Conservation (phyloP, 2,329 filamentous ascomycete genomes). For the Aspergillus fischeri region DNA sequence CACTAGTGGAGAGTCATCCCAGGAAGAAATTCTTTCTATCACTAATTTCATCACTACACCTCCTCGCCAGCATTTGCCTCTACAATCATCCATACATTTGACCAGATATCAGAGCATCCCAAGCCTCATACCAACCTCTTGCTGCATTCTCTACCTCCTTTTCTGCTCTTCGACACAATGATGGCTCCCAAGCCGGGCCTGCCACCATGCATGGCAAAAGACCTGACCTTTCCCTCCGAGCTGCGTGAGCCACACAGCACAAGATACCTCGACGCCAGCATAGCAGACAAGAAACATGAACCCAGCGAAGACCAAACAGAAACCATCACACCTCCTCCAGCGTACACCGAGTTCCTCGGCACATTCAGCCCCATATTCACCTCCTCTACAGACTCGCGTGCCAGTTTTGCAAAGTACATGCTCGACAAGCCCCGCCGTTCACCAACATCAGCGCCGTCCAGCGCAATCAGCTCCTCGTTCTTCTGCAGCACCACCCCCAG, state of each 20-base stretch:
- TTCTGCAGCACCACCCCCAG: slow-evolving; percentile 37
- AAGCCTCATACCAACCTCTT: no score
- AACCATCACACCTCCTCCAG: slow-evolving; percentile 81
- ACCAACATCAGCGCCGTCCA: slow-evolving; percentile 35
- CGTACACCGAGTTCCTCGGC: slow-evolving; percentile 90
- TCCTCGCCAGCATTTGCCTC: no score
- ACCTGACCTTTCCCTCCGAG: no score
- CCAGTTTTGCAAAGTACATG: slow-evolving; percentile 46
- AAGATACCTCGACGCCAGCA: slow-evolving; percentile 59
- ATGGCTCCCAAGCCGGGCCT: no score
- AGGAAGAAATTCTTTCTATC: no score
- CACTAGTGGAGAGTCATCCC: no score
- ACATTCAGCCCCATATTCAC: slow-evolving; percentile 68
- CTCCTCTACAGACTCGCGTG: slow-evolving; percentile 59
- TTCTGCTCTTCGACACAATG: no score
- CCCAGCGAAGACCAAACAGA: slow-evolving; percentile 58
- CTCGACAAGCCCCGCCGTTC: slow-evolving; percentile 25
- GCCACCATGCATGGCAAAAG: no score
- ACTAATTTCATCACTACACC: no score
- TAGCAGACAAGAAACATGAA: slow-evolving; percentile 49
- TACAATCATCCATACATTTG: no score
- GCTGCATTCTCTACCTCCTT: no score
- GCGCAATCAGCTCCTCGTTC: slow-evolving; percentile 30
- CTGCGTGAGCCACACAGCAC: slow-evolving; percentile 22
- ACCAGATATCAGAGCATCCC: no score